phyloP scores from a whole-genome alignment of 208 protist genomes.

The Trichomonas gallinae region DNA sequence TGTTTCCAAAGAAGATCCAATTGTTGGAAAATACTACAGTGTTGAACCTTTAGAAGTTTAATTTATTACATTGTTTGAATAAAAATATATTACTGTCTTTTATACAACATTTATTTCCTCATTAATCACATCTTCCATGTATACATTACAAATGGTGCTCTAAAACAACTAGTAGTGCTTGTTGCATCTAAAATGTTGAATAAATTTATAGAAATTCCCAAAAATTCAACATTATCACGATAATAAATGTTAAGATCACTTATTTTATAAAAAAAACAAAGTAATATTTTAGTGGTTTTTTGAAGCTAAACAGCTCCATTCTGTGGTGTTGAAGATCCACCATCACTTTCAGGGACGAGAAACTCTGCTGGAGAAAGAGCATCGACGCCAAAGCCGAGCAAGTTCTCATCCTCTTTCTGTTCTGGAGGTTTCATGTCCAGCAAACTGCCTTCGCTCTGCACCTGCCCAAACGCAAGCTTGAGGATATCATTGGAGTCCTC shows the following conservation, averaged over 20 bases:
- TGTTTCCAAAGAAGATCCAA: not conserved
- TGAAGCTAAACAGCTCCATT: not conserved
- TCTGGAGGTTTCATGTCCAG: not conserved
- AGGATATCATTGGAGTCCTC: not conserved
- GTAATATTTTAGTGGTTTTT: not conserved
- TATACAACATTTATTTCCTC: no score
- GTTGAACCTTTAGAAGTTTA: not conserved
- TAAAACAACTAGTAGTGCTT: no score
- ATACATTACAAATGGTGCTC: no score
- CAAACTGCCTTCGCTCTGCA: no score
- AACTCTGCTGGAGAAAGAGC: not conserved
- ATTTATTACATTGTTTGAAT: not conserved
- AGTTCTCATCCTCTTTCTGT: not conserved
- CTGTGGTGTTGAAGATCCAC: not conserved
- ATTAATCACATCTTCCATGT: no score
- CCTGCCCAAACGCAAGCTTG: not conserved
- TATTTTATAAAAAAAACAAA: not conserved
- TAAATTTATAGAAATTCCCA: no score
- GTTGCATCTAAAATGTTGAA: no score
- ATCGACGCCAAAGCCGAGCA: not conserved
- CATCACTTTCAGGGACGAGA: not conserved
- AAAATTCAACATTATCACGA: not conserved
- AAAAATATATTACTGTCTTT: no score
- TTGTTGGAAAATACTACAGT: not conserved
- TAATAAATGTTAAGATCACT: not conserved